Evolutionary conservation across 129 eudicot genomes (phyloP).

Genomic region (Silybum marianum): DNA sequence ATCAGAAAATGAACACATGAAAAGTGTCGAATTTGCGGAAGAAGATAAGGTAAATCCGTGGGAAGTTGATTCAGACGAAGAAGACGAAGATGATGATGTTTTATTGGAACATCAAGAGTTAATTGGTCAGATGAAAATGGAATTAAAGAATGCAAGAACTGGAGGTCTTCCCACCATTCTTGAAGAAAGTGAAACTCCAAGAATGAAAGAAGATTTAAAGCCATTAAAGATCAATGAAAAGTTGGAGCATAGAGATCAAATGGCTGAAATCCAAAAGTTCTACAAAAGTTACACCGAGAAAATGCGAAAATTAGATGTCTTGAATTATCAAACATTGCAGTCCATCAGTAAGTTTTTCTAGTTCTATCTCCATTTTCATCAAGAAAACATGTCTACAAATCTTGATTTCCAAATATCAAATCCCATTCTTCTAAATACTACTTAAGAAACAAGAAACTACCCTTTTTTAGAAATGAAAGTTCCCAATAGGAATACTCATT

Average conservation of each 20-base stretch:
- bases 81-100: conserved; percentile 59
- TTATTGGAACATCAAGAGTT: conserved; percentile 61
- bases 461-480: not conserved
- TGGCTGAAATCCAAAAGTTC: conserved; percentile 77
- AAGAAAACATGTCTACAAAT: not conserved
- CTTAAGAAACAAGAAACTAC: not conserved
- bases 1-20: conserved; percentile 10
- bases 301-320: conserved; percentile 84
- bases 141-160: conserved; percentile 51
- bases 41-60: conserved; percentile 11
- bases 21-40: not conserved
- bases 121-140: conserved; percentile 82
- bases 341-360: conserved; percentile 79
- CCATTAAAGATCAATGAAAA: conserved; percentile 69
- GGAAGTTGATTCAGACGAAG: conserved; percentile 53
- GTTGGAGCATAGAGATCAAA: conserved; percentile 66
- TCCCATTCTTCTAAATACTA: not conserved
- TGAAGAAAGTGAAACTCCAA: conserved; percentile 81
- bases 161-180: conserved; percentile 82
- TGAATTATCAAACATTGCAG: conserved; percentile 84
- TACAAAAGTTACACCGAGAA: conserved; percentile 78
- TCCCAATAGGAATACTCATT: conserved; percentile 6
- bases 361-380: conserved; percentile 4
- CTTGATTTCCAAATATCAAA: conserved; percentile 2
- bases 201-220: conserved; percentile 64